These are phyloP conservation scores for Acorus gramineus DNA, from an alignment of 106 monocot genomes.

Conservation along the genomic window DNA sequence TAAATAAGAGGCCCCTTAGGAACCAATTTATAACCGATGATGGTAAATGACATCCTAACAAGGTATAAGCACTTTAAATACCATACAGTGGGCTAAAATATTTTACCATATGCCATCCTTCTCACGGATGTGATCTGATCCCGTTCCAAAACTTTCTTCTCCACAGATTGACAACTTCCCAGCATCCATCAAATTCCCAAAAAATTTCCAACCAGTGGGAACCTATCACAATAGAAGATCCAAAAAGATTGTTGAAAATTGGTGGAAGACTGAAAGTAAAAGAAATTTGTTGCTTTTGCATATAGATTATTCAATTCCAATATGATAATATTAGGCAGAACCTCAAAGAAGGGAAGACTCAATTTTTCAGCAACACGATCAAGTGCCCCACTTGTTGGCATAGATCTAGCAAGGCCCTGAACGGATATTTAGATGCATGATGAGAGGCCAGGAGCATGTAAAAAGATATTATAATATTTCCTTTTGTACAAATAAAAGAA, in stretches of 20 bases:
- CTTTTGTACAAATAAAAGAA: background rate
- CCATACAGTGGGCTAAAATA: too few relatives aligned
- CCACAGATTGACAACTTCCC: slow-evolving; percentile 96
- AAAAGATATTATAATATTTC: background rate
- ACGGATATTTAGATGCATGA: slow-evolving; percentile 4
- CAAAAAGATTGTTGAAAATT: too few relatives aligned
- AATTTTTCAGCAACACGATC: slow-evolving; percentile 91
- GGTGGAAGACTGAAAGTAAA: too few relatives aligned
- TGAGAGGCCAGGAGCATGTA: background rate
- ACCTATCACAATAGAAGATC: slow-evolving; percentile 29
- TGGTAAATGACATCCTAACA: too few relatives aligned
- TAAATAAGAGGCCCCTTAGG: too few relatives aligned
- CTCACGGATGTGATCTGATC: slow-evolving; percentile 98
- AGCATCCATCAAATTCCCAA: slow-evolving; percentile 96
- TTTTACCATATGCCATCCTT: slow-evolving; percentile 97
- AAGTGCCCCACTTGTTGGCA: slow-evolving; percentile 98
- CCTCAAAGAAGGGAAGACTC: slow-evolving; percentile 96
- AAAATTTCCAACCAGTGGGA: slow-evolving; percentile 99
- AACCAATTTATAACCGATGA: too few relatives aligned
- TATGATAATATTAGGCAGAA: slow-evolving; percentile 2
- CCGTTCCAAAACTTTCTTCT: slow-evolving; percentile 99
- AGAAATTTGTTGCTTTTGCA: too few relatives aligned
- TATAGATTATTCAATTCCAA: too few relatives aligned
- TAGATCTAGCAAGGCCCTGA: slow-evolving; percentile 97
- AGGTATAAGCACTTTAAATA: too few relatives aligned